Percentiles rank a stretch among this genome's conserved stretches.
These are phyloP conservation scores for Ceratobasidium sp. DNA, from an alignment of 1,284 basidiomycete species.

Conservation along the genomic window DNA sequence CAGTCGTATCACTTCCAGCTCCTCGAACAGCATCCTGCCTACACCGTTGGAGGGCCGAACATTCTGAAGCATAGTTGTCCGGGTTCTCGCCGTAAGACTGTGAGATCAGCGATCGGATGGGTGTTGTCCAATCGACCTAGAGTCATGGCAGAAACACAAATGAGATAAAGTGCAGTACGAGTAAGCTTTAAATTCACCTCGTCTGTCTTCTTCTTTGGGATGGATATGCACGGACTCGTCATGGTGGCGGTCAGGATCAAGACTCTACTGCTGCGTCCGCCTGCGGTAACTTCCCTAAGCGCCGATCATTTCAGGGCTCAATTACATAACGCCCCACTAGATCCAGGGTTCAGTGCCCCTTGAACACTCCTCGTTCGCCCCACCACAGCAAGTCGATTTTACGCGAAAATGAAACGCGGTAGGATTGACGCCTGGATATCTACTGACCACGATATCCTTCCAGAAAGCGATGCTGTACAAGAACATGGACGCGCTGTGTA, in stretches of 20 bases:
- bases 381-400: not conserved
- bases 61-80: constrained; percentile 85
- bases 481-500: constrained; percentile 7
- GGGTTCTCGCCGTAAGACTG: constrained; percentile 95
- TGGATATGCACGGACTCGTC: constrained; percentile 57
- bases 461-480: constrained; percentile 4
- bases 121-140: constrained; percentile 86
- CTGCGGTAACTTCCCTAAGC: not conserved
- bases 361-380: not conserved
- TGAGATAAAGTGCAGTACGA: constrained; percentile 49
- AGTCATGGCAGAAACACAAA: not conserved
- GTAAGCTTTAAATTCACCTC: constrained; percentile 54
- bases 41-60: constrained; percentile 83
- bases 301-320: not conserved
- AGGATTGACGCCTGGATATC: constrained; percentile 27
- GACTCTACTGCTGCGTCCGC: not conserved
- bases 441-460: constrained; percentile 17
- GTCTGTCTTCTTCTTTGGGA: constrained; percentile 79
- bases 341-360: not conserved
- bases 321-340: not conserved
- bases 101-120: constrained; percentile 85
- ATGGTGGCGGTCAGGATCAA: constrained; percentile 19
- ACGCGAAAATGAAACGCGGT: constrained; percentile 8
- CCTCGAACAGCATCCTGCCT: constrained; percentile 95
- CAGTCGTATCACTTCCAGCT: constrained; percentile 91